phyloP scores from a whole-genome alignment of 2,329 filamentous ascomycete genomes.

The Penicillium aurantiogriseum region DNA sequence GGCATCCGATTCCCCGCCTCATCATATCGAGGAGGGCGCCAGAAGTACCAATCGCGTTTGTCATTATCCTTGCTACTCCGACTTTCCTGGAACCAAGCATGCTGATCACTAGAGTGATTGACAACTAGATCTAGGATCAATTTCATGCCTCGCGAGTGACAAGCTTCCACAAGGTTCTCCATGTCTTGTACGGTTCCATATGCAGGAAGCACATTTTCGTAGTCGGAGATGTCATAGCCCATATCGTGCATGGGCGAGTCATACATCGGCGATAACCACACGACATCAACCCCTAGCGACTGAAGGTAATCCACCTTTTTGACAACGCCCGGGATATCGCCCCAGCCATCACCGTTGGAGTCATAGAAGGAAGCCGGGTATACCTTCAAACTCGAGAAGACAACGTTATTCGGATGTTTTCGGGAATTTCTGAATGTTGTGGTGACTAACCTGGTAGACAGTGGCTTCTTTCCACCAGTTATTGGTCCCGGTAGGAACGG shows the following conservation, averaged over 20 bases:
- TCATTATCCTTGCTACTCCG: slow-evolving; percentile 55
- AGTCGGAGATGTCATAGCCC: slow-evolving; percentile 69
- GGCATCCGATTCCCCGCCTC: slow-evolving; percentile 58
- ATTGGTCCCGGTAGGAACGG: slow-evolving; percentile 21
- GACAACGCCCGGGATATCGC: slow-evolving; percentile 63
- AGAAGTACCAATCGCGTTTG: slow-evolving; percentile 65
- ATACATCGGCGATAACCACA: slow-evolving; percentile 68
- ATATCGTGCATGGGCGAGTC: slow-evolving; percentile 65
- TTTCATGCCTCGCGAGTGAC: slow-evolving; percentile 61
- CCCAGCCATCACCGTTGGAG: slow-evolving; percentile 61
- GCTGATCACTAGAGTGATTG: slow-evolving; percentile 69
- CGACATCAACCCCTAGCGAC: slow-evolving; percentile 59
- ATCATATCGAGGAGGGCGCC: slow-evolving; percentile 48
- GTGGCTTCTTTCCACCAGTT: slow-evolving; percentile 41
- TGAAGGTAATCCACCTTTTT: slow-evolving; percentile 63
- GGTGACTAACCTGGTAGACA: slow-evolving; percentile 29
- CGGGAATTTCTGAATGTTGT: background rate
- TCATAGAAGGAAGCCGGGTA: slow-evolving; percentile 46
- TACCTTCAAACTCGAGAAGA: slow-evolving; percentile 12
- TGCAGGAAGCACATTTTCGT: slow-evolving; percentile 58
- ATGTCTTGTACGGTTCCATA: slow-evolving; percentile 64
- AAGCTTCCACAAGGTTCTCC: slow-evolving; percentile 55
- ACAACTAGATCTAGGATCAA: slow-evolving; percentile 70
- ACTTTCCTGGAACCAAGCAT: slow-evolving; percentile 66
- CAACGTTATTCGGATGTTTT: background rate